Percentiles rank a stretch among this genome's conserved stretches.
Conservation (phyloP, 495 filamentous ascomycete species). For the Talaromyces liani region DNA sequence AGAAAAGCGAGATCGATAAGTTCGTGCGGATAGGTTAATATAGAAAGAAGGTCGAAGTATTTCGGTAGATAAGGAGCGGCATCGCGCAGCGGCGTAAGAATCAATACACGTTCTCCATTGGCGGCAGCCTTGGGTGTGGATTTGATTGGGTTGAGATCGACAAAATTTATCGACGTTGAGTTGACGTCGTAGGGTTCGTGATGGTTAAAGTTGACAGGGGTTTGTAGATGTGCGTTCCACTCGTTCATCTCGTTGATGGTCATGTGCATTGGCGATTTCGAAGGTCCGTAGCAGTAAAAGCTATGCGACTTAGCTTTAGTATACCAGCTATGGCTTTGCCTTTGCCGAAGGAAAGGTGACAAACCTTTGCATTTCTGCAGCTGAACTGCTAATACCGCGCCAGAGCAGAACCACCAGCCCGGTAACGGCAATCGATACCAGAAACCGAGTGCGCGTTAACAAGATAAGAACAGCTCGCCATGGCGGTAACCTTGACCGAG, state of each 20-base stretch:
- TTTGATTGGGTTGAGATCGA: conserved; percentile 79
- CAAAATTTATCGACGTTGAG: conserved; percentile 61
- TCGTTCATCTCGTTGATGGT: conserved; percentile 77
- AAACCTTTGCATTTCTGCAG: conserved; percentile 88
- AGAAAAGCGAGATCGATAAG: conserved; percentile 94
- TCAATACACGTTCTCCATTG: conserved; percentile 85
- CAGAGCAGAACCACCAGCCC: conserved; percentile 79
- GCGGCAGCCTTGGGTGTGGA: conserved; percentile 69
- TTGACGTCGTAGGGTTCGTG: conserved; percentile 83
- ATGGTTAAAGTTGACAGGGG: conserved; percentile 92
- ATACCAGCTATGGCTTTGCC: not conserved
- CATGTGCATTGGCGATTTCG: conserved; percentile 92
- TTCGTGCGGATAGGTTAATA: conserved; percentile 89
- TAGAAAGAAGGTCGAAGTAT: conserved; percentile 88
- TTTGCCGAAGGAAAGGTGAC: conserved; percentile 14
- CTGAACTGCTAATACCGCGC: conserved; percentile 75
- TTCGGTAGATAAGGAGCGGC: conserved; percentile 71
- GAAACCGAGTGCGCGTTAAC: conserved; percentile 70
- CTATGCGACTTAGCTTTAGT: conserved; percentile 35
- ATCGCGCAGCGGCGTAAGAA: conserved; percentile 91
- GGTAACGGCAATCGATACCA: conserved; percentile 64
- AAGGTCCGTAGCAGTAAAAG: conserved; percentile 94
- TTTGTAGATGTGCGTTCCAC: conserved; percentile 83
- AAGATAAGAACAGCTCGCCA: conserved; percentile 71
- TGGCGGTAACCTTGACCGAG: conserved; percentile 73